Evolutionary conservation across 805 yeast species (phyloP), one percentile per base, ranked within the genome.

Genomic region (Kodamaea lidongshanica): DNA sequence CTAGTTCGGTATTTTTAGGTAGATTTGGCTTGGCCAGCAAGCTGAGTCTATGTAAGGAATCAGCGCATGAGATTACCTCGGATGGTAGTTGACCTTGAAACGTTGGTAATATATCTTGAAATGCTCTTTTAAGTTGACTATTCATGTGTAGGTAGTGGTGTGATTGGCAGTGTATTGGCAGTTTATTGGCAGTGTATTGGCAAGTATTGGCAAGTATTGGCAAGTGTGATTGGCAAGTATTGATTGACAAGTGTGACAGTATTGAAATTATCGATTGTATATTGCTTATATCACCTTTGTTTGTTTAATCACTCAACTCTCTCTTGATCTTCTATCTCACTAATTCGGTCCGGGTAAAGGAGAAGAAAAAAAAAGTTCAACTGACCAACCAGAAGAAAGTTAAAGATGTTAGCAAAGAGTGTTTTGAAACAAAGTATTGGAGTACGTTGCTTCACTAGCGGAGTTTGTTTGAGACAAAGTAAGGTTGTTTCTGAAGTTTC

Each of bases 1-100:
- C 86, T 2, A 70, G 58, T 39, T 81, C 88, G 30, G 74, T 72
- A 22, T 64, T 64, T 15, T 66, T 65, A 9, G 72, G 66, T 13
- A 80, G 49, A 3, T 55, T 49, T 36, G 71, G 70, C 25, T 63
- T 61, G 39, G 68, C 65, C 33, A 63, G 72, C n/a, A 79, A 59
- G 12, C 79, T 67, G 1, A 69, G 51, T 38, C 58, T 61, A 44
- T 77, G 75, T 9, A 76, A 46, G 3, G 70, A 62, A 19, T 56
- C 69, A 5, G 69, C 49, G 47, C 56, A 56, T 12, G 61, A 47
- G 8, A 62, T 44, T 17, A 75, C 47, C 23, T 56, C 50, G 5
- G 54, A 48, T 0, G 78, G 77, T 19, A 58, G 52, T 3, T 67
- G 64, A 2, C 61, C 70, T 8, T 58, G 44, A n/a, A 61, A 49